These are phyloP conservation scores for Aspergillus glaucus DNA, from an alignment of 2,329 filamentous ascomycete genomes.

Conservation along the genomic window DNA sequence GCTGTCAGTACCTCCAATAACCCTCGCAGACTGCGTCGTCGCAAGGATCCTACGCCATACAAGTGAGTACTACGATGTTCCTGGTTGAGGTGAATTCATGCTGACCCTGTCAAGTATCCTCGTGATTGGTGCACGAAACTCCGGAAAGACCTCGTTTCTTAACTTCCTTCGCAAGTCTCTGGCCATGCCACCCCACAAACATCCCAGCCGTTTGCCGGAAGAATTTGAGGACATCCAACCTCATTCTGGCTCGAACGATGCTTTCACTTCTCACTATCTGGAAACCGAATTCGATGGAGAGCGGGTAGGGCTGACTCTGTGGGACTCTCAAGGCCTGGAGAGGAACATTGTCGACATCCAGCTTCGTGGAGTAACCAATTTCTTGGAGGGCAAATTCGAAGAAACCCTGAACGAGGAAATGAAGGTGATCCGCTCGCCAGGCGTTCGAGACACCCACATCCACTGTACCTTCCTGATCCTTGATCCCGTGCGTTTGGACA, in stretches of 20 bases:
- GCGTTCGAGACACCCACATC: conserved; percentile 92
- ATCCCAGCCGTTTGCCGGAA: conserved; percentile 51
- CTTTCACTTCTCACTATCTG: conserved; percentile 81
- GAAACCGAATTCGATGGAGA: conserved; percentile 94
- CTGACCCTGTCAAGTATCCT: conserved; percentile 60
- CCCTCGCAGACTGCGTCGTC: conserved; percentile 80
- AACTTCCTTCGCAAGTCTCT: conserved; percentile 88
- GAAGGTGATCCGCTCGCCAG: conserved; percentile 90
- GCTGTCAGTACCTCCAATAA: conserved; percentile 87
- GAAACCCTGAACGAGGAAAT: conserved; percentile 97
- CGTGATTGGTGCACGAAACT: conserved; percentile 77
- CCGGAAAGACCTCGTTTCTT: conserved; percentile 94
- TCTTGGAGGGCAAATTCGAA: conserved; percentile 96
- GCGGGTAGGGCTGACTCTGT: conserved; percentile 83
- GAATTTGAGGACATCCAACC: conserved; percentile 49
- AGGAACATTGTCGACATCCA: conserved; percentile 94
- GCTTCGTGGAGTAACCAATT: conserved; percentile 80
- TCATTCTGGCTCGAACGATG: conserved; percentile 51
- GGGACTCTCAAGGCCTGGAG: conserved; percentile 93
- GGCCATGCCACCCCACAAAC: conserved; percentile 74
- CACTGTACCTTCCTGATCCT: conserved; percentile 91
- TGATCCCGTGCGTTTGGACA: conserved; percentile 78
- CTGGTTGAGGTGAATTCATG: neutral
- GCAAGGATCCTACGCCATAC: conserved; percentile 96
- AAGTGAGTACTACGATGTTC: conserved; percentile 64